Conservation (phyloP, 306 rosid species). For the Dalbergia cochinchinensis region DNA sequence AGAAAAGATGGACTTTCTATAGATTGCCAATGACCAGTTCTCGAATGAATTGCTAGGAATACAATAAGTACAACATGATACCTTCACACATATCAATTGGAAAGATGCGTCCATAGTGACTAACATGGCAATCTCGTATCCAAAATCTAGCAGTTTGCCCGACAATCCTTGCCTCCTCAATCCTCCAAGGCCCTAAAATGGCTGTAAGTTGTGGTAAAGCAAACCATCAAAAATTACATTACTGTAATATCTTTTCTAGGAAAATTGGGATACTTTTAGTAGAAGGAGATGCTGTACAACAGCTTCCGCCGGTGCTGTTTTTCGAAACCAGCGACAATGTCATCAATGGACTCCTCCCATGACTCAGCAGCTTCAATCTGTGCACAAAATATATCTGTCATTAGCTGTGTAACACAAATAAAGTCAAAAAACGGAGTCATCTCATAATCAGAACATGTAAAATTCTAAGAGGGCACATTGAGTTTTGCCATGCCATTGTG, state of each 20-base stretch:
- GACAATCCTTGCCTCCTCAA: too few relatives aligned
- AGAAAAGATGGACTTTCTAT: too few relatives aligned
- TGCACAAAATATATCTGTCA: constrained; percentile 16
- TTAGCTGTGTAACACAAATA: constrained; percentile 15
- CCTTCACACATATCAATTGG: too few relatives aligned
- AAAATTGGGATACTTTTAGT: constrained; percentile 49
- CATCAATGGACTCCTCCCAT: constrained; percentile 96
- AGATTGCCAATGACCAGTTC: too few relatives aligned
- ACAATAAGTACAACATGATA: too few relatives aligned
- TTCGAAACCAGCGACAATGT: constrained; percentile 72
- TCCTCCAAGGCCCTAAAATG: constrained; percentile 17
- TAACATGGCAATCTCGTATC: too few relatives aligned
- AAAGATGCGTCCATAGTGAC: too few relatives aligned
- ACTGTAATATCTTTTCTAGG: background rate
- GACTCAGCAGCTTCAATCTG: constrained; percentile 81
- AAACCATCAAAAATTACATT: background rate
- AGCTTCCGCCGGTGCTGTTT: constrained; percentile 80
- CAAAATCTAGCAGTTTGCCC: too few relatives aligned
- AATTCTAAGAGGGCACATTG: background rate
- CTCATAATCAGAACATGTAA: constrained; percentile 17
- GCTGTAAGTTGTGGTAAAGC: background rate
- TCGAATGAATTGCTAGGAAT: too few relatives aligned
- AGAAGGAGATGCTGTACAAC: constrained; percentile 80
- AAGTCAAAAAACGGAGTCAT: constrained; percentile 6
- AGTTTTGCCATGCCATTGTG: background rate